Evolutionary conservation across 1,284 basidiomycete genomes (phyloP).

Genomic region (Irpex sp.): DNA sequence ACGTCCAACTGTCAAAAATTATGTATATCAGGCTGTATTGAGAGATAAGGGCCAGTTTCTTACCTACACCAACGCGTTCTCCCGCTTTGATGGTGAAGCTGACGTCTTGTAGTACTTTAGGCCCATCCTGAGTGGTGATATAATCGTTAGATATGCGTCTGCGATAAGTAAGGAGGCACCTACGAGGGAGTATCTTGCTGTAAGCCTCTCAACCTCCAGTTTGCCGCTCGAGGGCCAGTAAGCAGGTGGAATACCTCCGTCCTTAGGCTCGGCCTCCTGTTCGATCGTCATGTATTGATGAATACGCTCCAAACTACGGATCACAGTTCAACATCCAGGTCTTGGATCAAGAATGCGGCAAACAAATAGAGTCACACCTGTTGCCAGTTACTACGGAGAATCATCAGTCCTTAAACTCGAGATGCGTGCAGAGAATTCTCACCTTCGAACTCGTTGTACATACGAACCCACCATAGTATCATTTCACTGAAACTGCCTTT

Average conservation of each 20-base stretch:
- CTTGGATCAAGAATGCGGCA: background rate
- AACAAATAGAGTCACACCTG: background rate
- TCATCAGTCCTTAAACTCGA: background rate
- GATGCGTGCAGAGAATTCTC: slow-evolving; percentile 15
- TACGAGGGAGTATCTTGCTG: slow-evolving; percentile 7
- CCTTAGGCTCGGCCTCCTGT: slow-evolving; percentile 5
- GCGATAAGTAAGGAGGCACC: background rate
- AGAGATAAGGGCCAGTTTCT: slow-evolving; percentile 5
- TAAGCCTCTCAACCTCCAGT: slow-evolving; percentile 5
- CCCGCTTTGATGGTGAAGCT: slow-evolving; percentile 46
- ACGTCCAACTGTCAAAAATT: slow-evolving; percentile 48
- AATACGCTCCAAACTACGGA: slow-evolving; percentile 5
- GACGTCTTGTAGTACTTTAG: slow-evolving; percentile 43
- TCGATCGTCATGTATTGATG: slow-evolving; percentile 9
- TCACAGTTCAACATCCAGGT: background rate
- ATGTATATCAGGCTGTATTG: background rate
- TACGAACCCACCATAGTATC: slow-evolving; percentile 51
- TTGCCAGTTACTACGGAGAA: slow-evolving; percentile 1
- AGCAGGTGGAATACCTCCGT: slow-evolving; percentile 3
- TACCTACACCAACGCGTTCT: slow-evolving; percentile 48
- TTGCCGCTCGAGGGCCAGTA: slow-evolving; percentile 8
- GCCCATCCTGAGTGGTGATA: slow-evolving; percentile 28
- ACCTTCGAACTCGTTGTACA: slow-evolving; percentile 52
- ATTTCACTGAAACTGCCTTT: slow-evolving; percentile 47
- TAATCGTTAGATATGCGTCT: background rate